These are phyloP conservation scores for Emericellopsis terricola DNA, from an alignment of 495 filamentous ascomycete species.

Conservation along the genomic window DNA sequence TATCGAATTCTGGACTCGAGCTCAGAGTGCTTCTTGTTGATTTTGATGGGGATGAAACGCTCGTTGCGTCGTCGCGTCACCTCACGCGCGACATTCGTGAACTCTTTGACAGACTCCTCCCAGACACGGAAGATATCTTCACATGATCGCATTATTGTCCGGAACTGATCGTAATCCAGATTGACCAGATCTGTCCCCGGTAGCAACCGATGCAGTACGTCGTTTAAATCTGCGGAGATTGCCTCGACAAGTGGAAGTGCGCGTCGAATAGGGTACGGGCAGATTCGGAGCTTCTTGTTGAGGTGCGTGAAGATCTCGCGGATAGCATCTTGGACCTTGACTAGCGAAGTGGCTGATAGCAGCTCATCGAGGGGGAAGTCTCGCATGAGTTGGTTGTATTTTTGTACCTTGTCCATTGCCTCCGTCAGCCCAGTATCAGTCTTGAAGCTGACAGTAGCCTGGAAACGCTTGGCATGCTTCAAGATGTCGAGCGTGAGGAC, in stretches of 20 bases:
- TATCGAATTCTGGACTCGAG: slow-evolving; percentile 83
- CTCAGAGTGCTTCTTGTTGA: slow-evolving; percentile 63
- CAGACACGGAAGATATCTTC: slow-evolving; percentile 77
- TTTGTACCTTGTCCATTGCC: slow-evolving; percentile 84
- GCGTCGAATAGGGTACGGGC: slow-evolving; percentile 80
- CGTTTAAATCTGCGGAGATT: slow-evolving; percentile 87
- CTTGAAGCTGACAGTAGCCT: slow-evolving; percentile 87
- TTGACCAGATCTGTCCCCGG: slow-evolving; percentile 79
- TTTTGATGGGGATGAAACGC: slow-evolving; percentile 97
- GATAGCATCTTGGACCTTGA: slow-evolving; percentile 81
- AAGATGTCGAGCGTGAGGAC: slow-evolving; percentile 83
- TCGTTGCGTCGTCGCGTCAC: slow-evolving; percentile 80
- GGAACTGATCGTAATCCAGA: slow-evolving; percentile 79
- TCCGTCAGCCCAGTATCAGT: slow-evolving; percentile 92
- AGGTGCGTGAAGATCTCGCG: slow-evolving; percentile 77
- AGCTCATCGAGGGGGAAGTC: slow-evolving; percentile 95
- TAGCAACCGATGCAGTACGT: slow-evolving; percentile 66
- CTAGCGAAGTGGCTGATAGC: slow-evolving; percentile 72
- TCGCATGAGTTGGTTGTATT: slow-evolving; percentile 95
- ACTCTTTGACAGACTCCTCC: slow-evolving; percentile 93
- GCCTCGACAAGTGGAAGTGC: slow-evolving; percentile 91
- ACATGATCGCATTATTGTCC: slow-evolving; percentile 61
- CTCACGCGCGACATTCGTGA: slow-evolving; percentile 90
- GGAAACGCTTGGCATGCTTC: slow-evolving; percentile 87
- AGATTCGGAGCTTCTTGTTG: slow-evolving; percentile 92